Evolutionary conservation across 1,139 yeast species (phyloP), one percentile per base, ranked within the genome.

Genomic region (Suzukiozyma palmioleophila): DNA sequence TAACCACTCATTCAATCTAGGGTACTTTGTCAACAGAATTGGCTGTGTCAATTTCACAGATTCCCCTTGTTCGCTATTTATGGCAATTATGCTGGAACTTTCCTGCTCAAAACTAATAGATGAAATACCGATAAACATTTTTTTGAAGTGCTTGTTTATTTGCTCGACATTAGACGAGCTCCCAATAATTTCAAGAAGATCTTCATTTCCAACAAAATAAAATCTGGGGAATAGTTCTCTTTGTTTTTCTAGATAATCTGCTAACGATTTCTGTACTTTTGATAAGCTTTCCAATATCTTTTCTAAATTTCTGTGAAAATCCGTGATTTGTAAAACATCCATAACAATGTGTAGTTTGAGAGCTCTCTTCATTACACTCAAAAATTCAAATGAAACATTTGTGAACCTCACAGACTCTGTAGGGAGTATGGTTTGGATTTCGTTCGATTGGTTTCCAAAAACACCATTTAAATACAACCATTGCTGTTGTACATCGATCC

Each of bases 131-230:
- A 79, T 60, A 57, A 84, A 89, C 80, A 92, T 75, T 52, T 86
- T 87, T 39, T 68, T 69, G 40, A 88, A 60, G 53, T 85, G 94
- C 44, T 69, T 73, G 24, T 82, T 81, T 3, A 83, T 65, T 8
- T 75, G 57, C 0, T 46, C 44, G 3, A 77, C 57, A 48, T 82
- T 77, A 8, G 60, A 62, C 0, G 81, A 68, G 42, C 81, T 74
- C 3, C 97, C 96, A 40, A 92, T 75, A 32, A 92, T 75, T 46
- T 88, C 95, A 30, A 92, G 63, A 31, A 92, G 64, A 55, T 90
- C 97, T 47, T 89, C 96, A 54, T 92, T 92, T 6, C 97, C 97
- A 30, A 92, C 66, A 53, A 92, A 90, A 51, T 84, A 89, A 44
- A 90, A 84, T 35, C 97, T 69, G 0, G 96, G 92, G 51, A 84